Evolutionary conservation across 306 rosid genomes (phyloP), one percentile per base, ranked within the genome.

Genomic region (Neltuma alba): DNA sequence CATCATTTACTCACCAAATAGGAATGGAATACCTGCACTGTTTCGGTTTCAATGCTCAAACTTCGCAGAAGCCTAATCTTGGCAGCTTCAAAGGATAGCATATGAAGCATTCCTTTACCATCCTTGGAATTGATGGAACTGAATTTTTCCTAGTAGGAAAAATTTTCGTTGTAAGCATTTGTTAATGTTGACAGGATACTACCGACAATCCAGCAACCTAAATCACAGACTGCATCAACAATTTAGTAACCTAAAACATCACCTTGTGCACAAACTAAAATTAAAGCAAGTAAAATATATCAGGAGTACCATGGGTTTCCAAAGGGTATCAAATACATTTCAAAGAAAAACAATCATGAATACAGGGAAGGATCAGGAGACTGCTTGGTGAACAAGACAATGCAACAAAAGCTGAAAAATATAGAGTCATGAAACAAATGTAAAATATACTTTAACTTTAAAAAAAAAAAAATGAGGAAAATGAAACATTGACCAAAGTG

Each of bases 11-110:
- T 18, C 21, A 68, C 54, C 18, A 41, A 41, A 38, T 40, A 6
- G 47, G 12, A 68, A 68, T 40, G 52, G 16, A 21, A 25, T 52
- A 94, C 98, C 98, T 94, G 96, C 91, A 92, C 84, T 57, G 86
- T 88, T 82, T 85, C 93, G 44, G 87, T 90, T 87, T 92, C 91
- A 64, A 94, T 88, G 81, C 82, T 81, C 72, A 94, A 76, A 86
- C 94, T 94, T 28, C 98, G 90, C 31, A 94, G 80, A 82, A 88
- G 93, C 83, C 98, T 89, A 82, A 94, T 88, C 81, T 92, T 92
- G 16, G 88, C 68, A 66, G 92, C 86, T 72, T 88, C n/a, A 44
- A 88, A 92, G 45, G 97, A 90, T 64, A 70, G 75, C 92, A 92
- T 88, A 72, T 84, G 81, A 78, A 94, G 87, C 57, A 79, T 74